Percentiles rank a stretch among this genome's conserved stretches.
Evolutionary conservation across 2,329 filamentous ascomycete genomes (phyloP).

Genomic region (Dactylonectria macrodidyma): DNA sequence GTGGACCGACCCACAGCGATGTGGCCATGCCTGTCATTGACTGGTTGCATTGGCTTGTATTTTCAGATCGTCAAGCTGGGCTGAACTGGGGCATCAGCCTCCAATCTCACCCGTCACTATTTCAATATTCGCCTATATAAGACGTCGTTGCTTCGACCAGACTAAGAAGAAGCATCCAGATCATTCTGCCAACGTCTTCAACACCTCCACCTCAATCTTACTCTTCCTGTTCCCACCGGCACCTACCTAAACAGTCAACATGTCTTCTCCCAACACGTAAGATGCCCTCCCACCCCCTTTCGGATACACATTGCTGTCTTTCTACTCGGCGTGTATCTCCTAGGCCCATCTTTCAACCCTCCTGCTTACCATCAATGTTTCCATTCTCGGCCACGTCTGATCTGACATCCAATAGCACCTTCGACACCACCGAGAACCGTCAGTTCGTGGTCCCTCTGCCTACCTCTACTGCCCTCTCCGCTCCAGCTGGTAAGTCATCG

Average conservation of each 20-base stretch:
- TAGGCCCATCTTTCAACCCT: too few species aligned
- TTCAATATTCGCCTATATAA: too few species aligned
- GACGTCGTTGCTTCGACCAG: too few species aligned
- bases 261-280: constrained; percentile 16
- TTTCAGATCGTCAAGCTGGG: too few species aligned
- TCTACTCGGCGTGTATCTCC: background rate
- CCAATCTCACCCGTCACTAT: too few species aligned
- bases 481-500: constrained; percentile 5
- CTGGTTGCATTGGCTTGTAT: too few species aligned
- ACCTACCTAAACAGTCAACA: constrained; percentile 9
- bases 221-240: background rate
- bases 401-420: background rate
- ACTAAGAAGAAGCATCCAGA: constrained; percentile 17
- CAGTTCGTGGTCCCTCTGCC: constrained; percentile 18
- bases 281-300: background rate
- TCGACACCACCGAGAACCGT: constrained; percentile 5
- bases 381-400: too few species aligned
- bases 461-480: constrained; percentile 8
- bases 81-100: too few species aligned
- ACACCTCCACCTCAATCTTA: background rate
- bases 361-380: too few species aligned
- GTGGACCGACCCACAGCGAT: too few species aligned
- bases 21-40: too few species aligned
- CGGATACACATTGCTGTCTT: too few species aligned
- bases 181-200: constrained; percentile 12